Evolutionary conservation across 768 basidiomycete species (phyloP).

Genomic region (Phylloporus sp.): DNA sequence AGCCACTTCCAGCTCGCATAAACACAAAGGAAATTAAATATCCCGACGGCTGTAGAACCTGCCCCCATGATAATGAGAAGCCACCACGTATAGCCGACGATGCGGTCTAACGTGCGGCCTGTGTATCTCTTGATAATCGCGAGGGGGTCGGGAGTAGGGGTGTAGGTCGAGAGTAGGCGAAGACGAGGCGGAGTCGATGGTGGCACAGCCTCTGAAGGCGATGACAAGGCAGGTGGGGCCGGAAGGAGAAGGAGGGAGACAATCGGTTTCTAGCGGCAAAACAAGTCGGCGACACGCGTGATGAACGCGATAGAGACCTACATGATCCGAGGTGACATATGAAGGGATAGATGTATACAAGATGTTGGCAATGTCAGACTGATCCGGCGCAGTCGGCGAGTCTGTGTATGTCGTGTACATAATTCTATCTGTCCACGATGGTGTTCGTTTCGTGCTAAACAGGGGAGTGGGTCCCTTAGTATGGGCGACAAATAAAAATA

Average conservation of each 20-base stretch:
- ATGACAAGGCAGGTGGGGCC: slow-evolving; percentile 19
- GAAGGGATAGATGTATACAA: slow-evolving; percentile 78
- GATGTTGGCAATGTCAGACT: slow-evolving; percentile 56
- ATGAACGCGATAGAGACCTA: slow-evolving; percentile 32
- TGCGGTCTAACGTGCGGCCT: slow-evolving; percentile 65
- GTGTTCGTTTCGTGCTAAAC: slow-evolving; percentile 60
- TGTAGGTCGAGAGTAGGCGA: slow-evolving; percentile 46
- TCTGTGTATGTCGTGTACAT: slow-evolving; percentile 77
- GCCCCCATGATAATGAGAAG: slow-evolving; percentile 69
- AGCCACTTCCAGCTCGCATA: slow-evolving; percentile 61
- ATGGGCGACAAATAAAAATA: neutral
- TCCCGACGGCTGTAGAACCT: slow-evolving; percentile 63
- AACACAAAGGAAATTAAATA: slow-evolving; percentile 69
- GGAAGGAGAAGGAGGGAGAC: slow-evolving; percentile 68
- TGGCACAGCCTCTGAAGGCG: slow-evolving; percentile 24
- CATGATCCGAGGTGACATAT: slow-evolving; percentile 89
- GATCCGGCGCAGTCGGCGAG: slow-evolving; percentile 44
- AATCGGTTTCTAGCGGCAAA: slow-evolving; percentile 69
- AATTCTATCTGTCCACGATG: slow-evolving; percentile 92
- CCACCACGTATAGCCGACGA: slow-evolving; percentile 79
- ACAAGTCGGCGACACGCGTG: neutral
- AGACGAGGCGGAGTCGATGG: slow-evolving; percentile 35
- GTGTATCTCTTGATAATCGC: slow-evolving; percentile 54
- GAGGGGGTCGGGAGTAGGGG: slow-evolving; percentile 49
- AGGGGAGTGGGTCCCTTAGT: slow-evolving; percentile 2